phyloP scores from a whole-genome alignment of 2,329 filamentous ascomycete genomes.

The Scedosporium aurantiacum region DNA sequence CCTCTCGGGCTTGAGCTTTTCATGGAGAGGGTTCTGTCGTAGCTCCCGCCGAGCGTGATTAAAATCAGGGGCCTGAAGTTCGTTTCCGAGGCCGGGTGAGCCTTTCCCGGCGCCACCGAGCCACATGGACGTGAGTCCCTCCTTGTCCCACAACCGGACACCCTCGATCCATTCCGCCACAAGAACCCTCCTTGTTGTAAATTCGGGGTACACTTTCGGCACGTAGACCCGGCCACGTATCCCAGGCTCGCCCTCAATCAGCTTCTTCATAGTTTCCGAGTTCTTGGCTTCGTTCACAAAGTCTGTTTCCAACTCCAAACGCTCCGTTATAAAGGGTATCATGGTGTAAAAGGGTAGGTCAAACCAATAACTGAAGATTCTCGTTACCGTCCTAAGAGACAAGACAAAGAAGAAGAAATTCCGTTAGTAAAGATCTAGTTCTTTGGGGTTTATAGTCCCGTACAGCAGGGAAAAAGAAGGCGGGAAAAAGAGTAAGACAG shows the following conservation, averaged over 20 bases:
- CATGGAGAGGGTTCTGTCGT: slow-evolving; percentile 39
- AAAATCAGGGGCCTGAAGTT: slow-evolving; percentile 42
- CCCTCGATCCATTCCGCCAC: slow-evolving; percentile 98
- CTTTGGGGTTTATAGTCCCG: neutral
- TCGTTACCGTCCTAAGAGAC: slow-evolving; percentile 55
- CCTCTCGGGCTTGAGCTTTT: slow-evolving; percentile 68
- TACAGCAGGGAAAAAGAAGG: too few species aligned
- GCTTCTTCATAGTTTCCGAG: slow-evolving; percentile 67
- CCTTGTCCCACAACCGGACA: slow-evolving; percentile 83
- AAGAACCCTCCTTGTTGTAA: slow-evolving; percentile 74
- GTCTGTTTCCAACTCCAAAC: slow-evolving; percentile 87
- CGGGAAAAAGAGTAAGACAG: slow-evolving; percentile 9
- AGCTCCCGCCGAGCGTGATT: slow-evolving; percentile 32
- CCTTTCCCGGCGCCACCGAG: slow-evolving; percentile 63
- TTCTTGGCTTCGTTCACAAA: slow-evolving; percentile 89
- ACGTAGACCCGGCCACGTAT: slow-evolving; percentile 78
- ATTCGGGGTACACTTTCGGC: slow-evolving; percentile 70
- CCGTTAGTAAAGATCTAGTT: too few species aligned
- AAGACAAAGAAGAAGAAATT: neutral
- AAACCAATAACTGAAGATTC: slow-evolving; percentile 77
- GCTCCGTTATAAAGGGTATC: slow-evolving; percentile 85
- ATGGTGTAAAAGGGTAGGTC: slow-evolving; percentile 86
- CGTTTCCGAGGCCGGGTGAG: slow-evolving; percentile 64
- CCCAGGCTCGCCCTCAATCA: slow-evolving; percentile 65
- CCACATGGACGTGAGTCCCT: slow-evolving; percentile 67